phyloP scores from a whole-genome alignment of 2,329 filamentous ascomycete species.

The Aspergillus bombycis region DNA sequence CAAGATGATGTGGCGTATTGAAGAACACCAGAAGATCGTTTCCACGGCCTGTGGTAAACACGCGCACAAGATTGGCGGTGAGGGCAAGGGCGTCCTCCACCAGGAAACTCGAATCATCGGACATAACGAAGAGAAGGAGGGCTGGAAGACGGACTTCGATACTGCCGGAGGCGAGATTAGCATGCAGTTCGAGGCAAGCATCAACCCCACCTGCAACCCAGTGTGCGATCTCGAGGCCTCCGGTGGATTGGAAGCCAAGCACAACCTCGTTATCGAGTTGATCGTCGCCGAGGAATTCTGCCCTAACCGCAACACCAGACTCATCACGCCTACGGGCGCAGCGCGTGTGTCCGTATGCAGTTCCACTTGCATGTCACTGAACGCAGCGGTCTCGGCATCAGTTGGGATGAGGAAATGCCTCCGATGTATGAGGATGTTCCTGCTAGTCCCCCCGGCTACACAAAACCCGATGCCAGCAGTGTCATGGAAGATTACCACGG shows the following conservation, averaged over 20 bases:
- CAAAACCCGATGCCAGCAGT: slow-evolving; percentile 43
- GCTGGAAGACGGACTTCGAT: slow-evolving; percentile 84
- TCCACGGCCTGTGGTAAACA: slow-evolving; percentile 82
- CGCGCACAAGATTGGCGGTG: slow-evolving; percentile 63
- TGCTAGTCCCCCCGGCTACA: slow-evolving; percentile 76
- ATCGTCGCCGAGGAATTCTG: slow-evolving; percentile 91
- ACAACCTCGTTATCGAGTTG: slow-evolving; percentile 88
- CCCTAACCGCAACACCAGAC: slow-evolving; percentile 68
- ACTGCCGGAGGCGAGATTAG: slow-evolving; percentile 74
- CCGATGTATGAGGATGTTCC: slow-evolving; percentile 94
- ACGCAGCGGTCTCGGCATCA: slow-evolving; percentile 82
- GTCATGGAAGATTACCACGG: slow-evolving; percentile 52
- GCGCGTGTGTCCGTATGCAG: slow-evolving; percentile 91
- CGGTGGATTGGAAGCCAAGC: slow-evolving; percentile 76
- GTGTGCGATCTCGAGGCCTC: slow-evolving; percentile 76
- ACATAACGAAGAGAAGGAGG: slow-evolving; percentile 77
- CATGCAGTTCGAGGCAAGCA: slow-evolving; percentile 72
- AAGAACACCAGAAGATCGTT: slow-evolving; percentile 80
- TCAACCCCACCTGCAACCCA: slow-evolving; percentile 65
- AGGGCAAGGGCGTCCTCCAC: slow-evolving; percentile 72
- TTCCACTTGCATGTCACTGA: slow-evolving; percentile 84
- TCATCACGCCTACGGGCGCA: slow-evolving; percentile 83
- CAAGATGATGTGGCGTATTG: slow-evolving; percentile 89
- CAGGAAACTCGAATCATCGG: slow-evolving; percentile 77
- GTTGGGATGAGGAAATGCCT: slow-evolving; percentile 95